Conservation (phyloP, 2,329 filamentous ascomycete genomes). For the Tolypocladium pustulatum region DNA sequence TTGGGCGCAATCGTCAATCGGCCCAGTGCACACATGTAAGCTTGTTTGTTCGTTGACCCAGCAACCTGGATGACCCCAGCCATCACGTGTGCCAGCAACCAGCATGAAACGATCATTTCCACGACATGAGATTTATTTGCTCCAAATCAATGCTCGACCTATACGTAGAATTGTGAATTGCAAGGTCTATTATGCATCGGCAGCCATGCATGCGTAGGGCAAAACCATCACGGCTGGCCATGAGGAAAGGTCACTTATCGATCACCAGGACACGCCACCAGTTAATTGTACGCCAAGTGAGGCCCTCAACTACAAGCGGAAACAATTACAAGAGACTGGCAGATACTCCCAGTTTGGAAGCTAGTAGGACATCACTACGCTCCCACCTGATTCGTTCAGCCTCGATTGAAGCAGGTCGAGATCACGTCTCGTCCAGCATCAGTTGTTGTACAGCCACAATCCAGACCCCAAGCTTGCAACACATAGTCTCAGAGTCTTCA, state of each 20-base stretch:
- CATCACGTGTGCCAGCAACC: neutral
- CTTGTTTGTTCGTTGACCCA: slow-evolving; percentile 3
- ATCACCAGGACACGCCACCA: neutral
- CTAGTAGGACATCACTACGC: too few species aligned
- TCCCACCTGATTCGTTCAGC: neutral
- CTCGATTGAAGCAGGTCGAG: neutral
- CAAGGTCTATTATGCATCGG: neutral
- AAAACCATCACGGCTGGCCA: neutral
- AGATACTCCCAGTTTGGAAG: neutral
- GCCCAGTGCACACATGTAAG: neutral
- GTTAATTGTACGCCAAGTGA: neutral
- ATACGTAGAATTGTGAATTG: too few species aligned
- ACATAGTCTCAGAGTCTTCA: slow-evolving; percentile 1
- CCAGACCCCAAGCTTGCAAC: too few species aligned
- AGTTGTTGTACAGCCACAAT: neutral
- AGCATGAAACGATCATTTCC: neutral
- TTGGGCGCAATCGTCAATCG: neutral
- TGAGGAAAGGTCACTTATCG: neutral
- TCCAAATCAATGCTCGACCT: neutral
- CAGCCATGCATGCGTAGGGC: neutral
- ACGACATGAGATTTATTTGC: neutral
- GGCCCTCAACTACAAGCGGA: neutral
- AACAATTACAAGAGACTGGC: neutral
- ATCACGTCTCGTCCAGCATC: neutral
- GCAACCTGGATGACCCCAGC: neutral